Percentiles rank a stretch among this genome's conserved stretches.
Evolutionary conservation across 2,329 filamentous ascomycete species (phyloP).

Genomic region (Hymenoscyphus albidus): DNA sequence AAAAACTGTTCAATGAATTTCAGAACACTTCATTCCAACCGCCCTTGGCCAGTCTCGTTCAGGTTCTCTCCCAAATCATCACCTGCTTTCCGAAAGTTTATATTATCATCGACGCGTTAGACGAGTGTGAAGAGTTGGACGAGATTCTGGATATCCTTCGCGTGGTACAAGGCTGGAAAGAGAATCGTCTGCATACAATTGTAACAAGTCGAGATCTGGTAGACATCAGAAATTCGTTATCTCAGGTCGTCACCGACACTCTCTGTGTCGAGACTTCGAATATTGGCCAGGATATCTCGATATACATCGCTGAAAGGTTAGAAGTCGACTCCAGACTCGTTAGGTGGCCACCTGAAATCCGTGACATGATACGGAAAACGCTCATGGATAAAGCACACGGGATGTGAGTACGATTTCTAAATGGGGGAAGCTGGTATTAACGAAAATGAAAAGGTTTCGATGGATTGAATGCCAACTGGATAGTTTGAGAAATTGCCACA

Average conservation of each 20-base stretch:
- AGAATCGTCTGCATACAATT: background rate
- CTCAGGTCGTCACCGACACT: background rate
- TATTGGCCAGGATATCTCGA: constrained; percentile 2
- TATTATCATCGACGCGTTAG: constrained; percentile 37
- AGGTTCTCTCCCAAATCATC: background rate
- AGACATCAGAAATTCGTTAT: background rate
- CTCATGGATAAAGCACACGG: background rate
- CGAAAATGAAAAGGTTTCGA: constrained; percentile 23
- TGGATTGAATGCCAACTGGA: constrained; percentile 32
- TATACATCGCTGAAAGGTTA: background rate
- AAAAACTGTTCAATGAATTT: constrained; percentile 14
- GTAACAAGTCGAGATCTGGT: constrained; percentile 1
- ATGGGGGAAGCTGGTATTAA: background rate
- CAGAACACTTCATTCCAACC: background rate
- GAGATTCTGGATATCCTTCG: background rate
- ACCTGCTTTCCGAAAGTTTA: constrained; percentile 31
- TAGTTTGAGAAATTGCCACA: constrained; percentile 26
- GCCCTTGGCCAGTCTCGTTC: background rate
- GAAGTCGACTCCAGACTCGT: background rate
- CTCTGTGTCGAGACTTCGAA: background rate
- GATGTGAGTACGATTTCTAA: background rate
- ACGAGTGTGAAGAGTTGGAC: constrained; percentile 32
- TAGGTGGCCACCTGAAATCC: constrained; percentile 1
- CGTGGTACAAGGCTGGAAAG: background rate
- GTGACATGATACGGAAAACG: background rate